Evolutionary conservation across 768 basidiomycete genomes (phyloP), one percentile per base, ranked within the genome.

Genomic region (Suillus clintonianus): DNA sequence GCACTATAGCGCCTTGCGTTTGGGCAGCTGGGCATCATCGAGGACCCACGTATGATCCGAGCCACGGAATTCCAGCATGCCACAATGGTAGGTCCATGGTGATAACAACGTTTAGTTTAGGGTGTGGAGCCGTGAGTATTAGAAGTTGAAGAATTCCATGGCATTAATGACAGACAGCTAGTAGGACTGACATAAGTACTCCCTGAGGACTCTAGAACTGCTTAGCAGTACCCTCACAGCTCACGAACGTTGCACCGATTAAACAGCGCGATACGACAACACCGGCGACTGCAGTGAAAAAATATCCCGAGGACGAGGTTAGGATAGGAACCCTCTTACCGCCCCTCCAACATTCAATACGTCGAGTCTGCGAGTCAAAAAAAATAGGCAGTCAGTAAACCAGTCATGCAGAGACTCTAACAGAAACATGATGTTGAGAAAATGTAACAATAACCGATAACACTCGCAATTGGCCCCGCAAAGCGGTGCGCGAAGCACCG

Each of bases 341-440:
- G 95, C 95, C 2, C 95, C 90, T 10, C 95, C 95, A 0, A 98
- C 94, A 69, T 94, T 95, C 65, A 90, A 80, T 10, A 93, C 87
- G 72, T 97, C 95, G 68, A 97, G 80, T 72, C 89, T 91, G 70
- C 6, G 64, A 36, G 59, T 36, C 63, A 50, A 47, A 48, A 62
- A 30, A 51, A 15, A 42, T 19, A 19, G 11, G 5, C 10, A 13
- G 17, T 57, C 39, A 57, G 27, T 41, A 57, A 57, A 57, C 11
- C 22, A 36, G 6, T 13, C 27, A 39, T 15, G n/a, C 10, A 48
- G n/a, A 27, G 27, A 27, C 27, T 27, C 45, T 17, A 17, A 53
- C 5, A 13, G 48, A 48, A 47, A 41, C 41, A 15, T 13, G 59
- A 48, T 14, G 14, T 60, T 55, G n/a, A 15, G 47, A 55, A 54